Conservation (phyloP, 108 stramenopile genomes). For the Fragilariopsis cylindrus region DNA sequence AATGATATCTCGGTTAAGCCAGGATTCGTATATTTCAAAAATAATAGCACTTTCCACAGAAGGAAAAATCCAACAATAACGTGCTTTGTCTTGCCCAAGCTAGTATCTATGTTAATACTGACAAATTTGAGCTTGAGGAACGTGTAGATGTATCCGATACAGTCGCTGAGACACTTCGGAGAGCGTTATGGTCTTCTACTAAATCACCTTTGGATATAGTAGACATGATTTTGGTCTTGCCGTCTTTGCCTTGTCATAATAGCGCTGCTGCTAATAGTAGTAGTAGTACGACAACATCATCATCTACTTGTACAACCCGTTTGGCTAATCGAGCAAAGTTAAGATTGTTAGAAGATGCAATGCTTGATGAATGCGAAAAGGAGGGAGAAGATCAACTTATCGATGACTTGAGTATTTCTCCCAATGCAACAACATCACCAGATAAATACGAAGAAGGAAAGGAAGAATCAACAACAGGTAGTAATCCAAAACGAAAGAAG, state of each 20-base stretch:
- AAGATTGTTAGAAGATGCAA: constrained; percentile 81
- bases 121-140: constrained; percentile 58
- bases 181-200: constrained; percentile 49
- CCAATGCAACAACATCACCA: constrained; percentile 2
- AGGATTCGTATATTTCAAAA: constrained; percentile 49
- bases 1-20: constrained; percentile 47
- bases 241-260: constrained; percentile 40
- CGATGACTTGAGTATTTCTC: constrained; percentile 60
- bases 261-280: background rate
- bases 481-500: background rate
- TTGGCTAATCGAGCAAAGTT: constrained; percentile 66
- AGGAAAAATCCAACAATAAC: background rate
- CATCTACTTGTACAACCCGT: constrained; percentile 14
- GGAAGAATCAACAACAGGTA: background rate
- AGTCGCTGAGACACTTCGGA: constrained; percentile 47
- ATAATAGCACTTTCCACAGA: constrained; percentile 22
- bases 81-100: constrained; percentile 25
- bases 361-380: constrained; percentile 82
- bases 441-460: background rate
- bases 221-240: constrained; percentile 60
- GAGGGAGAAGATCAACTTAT: constrained; percentile 73
- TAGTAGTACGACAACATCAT: background rate
- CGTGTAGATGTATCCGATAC: constrained; percentile 57
- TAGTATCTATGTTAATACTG: constrained; percentile 11
- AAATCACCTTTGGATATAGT: constrained; percentile 57